Percentiles rank a stretch among this genome's conserved stretches.
phyloP scores from a whole-genome alignment of 73 alveolate species.

The Breviolum minutum region DNA sequence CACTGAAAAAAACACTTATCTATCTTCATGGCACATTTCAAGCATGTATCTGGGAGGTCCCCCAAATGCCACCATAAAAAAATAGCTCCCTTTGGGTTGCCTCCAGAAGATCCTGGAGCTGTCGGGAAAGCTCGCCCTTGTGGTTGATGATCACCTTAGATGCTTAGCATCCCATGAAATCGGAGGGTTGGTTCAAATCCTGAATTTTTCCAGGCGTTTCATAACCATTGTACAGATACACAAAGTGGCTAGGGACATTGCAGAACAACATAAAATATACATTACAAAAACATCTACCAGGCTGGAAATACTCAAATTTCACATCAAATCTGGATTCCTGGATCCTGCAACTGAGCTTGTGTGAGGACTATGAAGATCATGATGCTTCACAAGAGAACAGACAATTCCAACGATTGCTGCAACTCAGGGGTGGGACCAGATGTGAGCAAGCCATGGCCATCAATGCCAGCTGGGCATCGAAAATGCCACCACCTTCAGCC shows the following conservation, averaged over 20 bases:
- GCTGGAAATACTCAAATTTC: not conserved
- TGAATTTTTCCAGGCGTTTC: not conserved
- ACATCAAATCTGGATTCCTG: not conserved
- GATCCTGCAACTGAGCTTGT: not conserved
- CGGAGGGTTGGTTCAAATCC: not conserved
- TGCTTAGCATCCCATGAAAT: not conserved
- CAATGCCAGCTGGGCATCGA: slow-evolving; percentile 89
- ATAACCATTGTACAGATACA: not conserved
- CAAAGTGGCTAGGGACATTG: not conserved
- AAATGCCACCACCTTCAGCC: slow-evolving; percentile 92
- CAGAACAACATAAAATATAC: not conserved
- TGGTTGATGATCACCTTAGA: slow-evolving; percentile 86
- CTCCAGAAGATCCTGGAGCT: slow-evolving; percentile 83
- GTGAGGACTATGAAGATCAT: too few species aligned
- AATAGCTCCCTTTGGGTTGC: not conserved
- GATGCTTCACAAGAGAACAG: not conserved
- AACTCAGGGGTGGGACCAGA: not conserved
- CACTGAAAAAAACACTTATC: not conserved
- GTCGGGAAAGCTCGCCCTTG: slow-evolving; percentile 86
- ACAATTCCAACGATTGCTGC: not conserved
- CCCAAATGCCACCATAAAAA: not conserved
- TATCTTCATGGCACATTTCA: not conserved
- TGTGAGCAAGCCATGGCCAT: slow-evolving; percentile 94
- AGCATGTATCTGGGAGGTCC: not conserved
- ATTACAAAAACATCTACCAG: not conserved